A percentile compares a stretch with the other conserved stretches of the same genome.
Evolutionary conservation across 225 moss, liverwort and hornwort genomes (phyloP).

Genomic region (Ulota crispa): DNA sequence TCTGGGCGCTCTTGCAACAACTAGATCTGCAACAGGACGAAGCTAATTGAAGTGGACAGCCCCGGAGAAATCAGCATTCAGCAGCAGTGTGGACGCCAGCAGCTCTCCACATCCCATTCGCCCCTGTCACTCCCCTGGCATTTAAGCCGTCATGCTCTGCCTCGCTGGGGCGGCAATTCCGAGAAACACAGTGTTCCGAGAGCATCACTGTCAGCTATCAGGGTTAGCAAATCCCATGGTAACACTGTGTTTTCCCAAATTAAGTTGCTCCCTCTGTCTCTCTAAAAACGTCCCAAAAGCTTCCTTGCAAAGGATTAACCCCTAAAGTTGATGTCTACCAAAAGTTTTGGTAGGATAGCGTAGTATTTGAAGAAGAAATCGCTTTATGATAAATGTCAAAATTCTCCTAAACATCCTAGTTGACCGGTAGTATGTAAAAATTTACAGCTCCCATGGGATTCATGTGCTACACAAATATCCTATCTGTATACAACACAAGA

Average conservation of each 20-base stretch:
- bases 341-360: no score
- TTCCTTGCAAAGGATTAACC: no score
- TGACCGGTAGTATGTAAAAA: no score
- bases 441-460: no score
- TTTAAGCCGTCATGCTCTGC: slow-evolving; percentile 23
- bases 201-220: background rate
- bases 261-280: no score
- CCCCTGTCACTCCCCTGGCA: background rate
- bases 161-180: slow-evolving; percentile 12
- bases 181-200: background rate
- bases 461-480: no score
- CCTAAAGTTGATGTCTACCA: no score
- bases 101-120: slow-evolving; percentile 19
- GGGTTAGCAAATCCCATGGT: background rate
- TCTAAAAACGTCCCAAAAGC: no score
- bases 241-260: background rate
- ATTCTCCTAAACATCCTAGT: no score
- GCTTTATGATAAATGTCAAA: no score
- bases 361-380: no score
- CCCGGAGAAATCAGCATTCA: background rate
- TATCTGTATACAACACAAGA: no score
- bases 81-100: slow-evolving; percentile 14
- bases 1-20: background rate
- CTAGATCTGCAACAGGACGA: slow-evolving; percentile 3
- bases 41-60: slow-evolving; percentile 22